Conservation (phyloP, 1,284 basidiomycete genomes). For the Ustilago shanxiensis region DNA sequence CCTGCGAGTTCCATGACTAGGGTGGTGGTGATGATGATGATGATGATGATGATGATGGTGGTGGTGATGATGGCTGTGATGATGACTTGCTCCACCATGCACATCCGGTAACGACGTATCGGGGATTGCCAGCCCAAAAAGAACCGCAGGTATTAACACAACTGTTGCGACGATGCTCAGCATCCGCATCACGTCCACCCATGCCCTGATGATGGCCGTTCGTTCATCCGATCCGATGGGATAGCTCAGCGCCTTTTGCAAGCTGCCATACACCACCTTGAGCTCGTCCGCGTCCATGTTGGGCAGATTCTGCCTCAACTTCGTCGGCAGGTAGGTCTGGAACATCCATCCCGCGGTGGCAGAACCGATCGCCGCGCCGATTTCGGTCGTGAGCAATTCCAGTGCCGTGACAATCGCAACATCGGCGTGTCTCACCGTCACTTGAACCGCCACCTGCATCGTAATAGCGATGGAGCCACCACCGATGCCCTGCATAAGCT, state of each 20-base stretch:
- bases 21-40: constrained; percentile 16
- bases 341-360: constrained; percentile 76
- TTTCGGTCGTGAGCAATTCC: constrained; percentile 82
- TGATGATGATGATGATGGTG: constrained; percentile 23
- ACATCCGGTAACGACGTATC: constrained; percentile 54
- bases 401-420: constrained; percentile 85
- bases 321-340: constrained; percentile 76
- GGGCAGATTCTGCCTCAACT: constrained; percentile 74
- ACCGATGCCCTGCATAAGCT: constrained; percentile 82
- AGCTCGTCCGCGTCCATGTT: constrained; percentile 63
- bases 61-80: constrained; percentile 25
- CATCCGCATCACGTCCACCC: constrained; percentile 65
- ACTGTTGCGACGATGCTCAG: constrained; percentile 63
- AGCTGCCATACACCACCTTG: constrained; percentile 61
- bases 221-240: constrained; percentile 62
- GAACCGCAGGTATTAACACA: constrained; percentile 61
- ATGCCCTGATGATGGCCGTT: constrained; percentile 67
- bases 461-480: constrained; percentile 81
- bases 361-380: constrained; percentile 80
- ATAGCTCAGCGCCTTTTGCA: constrained; percentile 68
- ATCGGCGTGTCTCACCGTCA: constrained; percentile 80
- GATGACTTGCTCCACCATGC: constrained; percentile 29
- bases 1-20: constrained; percentile 23
- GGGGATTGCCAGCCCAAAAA: constrained; percentile 60
- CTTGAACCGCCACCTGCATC: constrained; percentile 82